These are phyloP conservation scores for Skeletonema grethae DNA, from an alignment of 108 stramenopile genomes.

Conservation along the genomic window DNA sequence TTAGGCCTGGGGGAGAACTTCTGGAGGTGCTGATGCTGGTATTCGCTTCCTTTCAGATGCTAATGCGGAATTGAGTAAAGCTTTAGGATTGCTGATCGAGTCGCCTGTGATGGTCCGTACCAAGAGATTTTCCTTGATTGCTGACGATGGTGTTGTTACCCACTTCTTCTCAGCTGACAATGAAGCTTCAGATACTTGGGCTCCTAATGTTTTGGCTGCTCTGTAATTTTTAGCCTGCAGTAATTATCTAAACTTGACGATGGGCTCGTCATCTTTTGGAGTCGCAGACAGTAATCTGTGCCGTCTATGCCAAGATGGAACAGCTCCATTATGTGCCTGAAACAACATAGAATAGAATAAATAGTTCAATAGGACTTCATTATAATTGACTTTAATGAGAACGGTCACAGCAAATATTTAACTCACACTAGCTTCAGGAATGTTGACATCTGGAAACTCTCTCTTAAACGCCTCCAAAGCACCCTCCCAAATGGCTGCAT, in stretches of 20 bases:
- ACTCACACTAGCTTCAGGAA: conserved; percentile 8
- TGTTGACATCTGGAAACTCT: conserved; percentile 34
- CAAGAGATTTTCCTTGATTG: conserved; percentile 82
- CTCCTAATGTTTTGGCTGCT: conserved; percentile 72
- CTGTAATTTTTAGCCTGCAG: conserved; percentile 32
- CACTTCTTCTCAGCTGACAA: conserved; percentile 75
- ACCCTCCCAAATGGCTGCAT: conserved; percentile 77
- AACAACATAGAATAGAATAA: neutral
- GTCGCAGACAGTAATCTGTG: neutral
- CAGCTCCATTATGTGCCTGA: neutral
- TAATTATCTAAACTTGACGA: neutral
- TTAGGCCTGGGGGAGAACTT: conserved; percentile 82
- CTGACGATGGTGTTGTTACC: conserved; percentile 82
- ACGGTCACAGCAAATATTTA: neutral
- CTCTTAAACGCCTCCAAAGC: conserved; percentile 38
- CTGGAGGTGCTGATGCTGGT: conserved; percentile 79
- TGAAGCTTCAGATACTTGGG: conserved; percentile 75
- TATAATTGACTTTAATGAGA: neutral
- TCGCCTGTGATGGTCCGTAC: conserved; percentile 65
- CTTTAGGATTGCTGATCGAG: conserved; percentile 75
- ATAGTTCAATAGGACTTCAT: neutral
- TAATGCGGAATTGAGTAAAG: conserved; percentile 68
- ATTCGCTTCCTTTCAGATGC: conserved; percentile 73
- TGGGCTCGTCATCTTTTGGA: neutral
- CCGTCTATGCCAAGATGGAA: conserved; percentile 1